Base-by-base conservation (phyloP, 441 rosid species). In the Erodium trifolium region DNA sequence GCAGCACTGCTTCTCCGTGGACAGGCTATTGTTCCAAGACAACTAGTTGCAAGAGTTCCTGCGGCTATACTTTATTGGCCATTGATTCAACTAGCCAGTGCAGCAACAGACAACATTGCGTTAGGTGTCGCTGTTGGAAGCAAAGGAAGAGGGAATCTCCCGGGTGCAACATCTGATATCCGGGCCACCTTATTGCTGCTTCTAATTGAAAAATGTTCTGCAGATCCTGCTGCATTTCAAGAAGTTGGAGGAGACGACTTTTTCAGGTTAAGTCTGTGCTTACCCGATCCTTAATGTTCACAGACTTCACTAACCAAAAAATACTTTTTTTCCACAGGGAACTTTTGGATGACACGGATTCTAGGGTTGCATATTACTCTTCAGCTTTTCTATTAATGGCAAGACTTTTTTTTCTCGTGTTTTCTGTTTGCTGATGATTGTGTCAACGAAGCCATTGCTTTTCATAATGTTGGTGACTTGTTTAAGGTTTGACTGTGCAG, bases 101-200 rank as follows among this genome's bases (percentile, higher is more conserved):
- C 98, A 63, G 96, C 98, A 62, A 87, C 98, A 43, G 99, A 95
- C 77, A 89, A 92, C 80, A 89, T 95, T 49, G 87, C 98, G 62
- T 81, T 92, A 81, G 97, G 98, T 78, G 93, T 95, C 51, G 97
- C 99, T 13, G 99, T 95, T 81, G 99, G 98, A 78, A 95, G 99
- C 80, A 92, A 95, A 83, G 99, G 99, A 78, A 89, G 93, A 79
- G 99, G 98, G 77, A 92, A 92, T 74, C 82, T 95, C 75, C 97
- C 98, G 49, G 99, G 99, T 70, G 90, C 96, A 65, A 93, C 92
- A 70, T 88, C 99, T 31, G 99, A 95, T 76, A 92, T 95, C 66
- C 86, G 98, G 76, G 97, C 98, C 68, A 83, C 98, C 65, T 87
- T 95, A 75, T 79, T 95, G 57, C 76, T 90, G 75, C 97, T 95